Base-by-base conservation (phyloP, 2,329 filamentous ascomycete genomes). In the Herpomyces periplanetae region DNA sequence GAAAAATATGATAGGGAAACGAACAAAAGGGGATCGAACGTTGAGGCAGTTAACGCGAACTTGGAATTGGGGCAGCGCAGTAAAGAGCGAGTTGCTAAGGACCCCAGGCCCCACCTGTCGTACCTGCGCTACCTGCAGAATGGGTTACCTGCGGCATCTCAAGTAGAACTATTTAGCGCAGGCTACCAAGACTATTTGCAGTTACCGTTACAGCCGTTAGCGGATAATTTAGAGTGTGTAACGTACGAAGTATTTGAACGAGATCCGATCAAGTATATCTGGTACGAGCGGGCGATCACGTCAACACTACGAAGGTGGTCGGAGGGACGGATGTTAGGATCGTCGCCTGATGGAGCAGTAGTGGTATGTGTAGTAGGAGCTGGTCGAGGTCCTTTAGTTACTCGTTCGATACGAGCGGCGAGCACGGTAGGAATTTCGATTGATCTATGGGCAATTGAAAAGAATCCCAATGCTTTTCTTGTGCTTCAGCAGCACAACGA, bases 211-310 rank as follows among this genome's bases (percentile, higher is more conserved):
- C 84, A 96, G 35, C 80, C 80, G 0, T 47, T 96, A 7, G 75
- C 75, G 0, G 80, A 96, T 37, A 96, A 96, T 29, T 49, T 96
- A 7, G 84, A 96, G 36, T 87, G 71, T 17, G 65, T 85, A 16
- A 96, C 80, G 0, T 96, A 96, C 36, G 80, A 96, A 34, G 75
- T 91, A 2, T 96, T 96, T 31, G 80, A 96, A 36, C 84, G 84
- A 28, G 84, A 96, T 27, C 80, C 80, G 0, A 65, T 96, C 40
- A 96, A 96, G 39, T 96, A 96, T 35, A 59, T 71, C 26, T 84
- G 75, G 48, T 96, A 96, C 34, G 71, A 91, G 36, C 47, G 51
- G 17, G 80, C 80, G 7, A 62, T 84, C 22, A 53, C 55, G 3
- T 55, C 65, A 26, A 75, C 80, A 1, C 45, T 96, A 25, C 47